A percentile compares a stretch with the other conserved stretches of the same genome.
phyloP scores from a whole-genome alignment of 2,329 filamentous ascomycete species.

The Fusarium sp. region DNA sequence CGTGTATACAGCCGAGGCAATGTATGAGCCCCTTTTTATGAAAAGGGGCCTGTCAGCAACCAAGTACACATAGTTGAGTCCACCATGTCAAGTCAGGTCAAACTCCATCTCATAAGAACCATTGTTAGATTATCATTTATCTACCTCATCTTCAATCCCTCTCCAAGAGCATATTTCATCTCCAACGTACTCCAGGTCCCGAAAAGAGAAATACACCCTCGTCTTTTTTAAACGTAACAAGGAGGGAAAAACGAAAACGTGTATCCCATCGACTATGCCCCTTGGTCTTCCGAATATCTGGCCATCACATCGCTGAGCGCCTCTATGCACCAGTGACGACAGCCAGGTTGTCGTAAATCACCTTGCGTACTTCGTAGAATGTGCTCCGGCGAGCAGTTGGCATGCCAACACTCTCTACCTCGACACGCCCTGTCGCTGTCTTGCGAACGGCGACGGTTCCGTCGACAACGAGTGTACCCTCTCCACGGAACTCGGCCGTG shows the following conservation, averaged over 20 bases:
- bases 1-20: neutral
- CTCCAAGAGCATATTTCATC: constrained; percentile 1
- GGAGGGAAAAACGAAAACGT: constrained; percentile 24
- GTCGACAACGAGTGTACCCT: constrained; percentile 91
- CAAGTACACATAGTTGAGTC: neutral
- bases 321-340: constrained; percentile 80
- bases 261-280: constrained; percentile 31
- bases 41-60: neutral
- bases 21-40: neutral
- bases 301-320: neutral
- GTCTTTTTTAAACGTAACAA: constrained; percentile 17
- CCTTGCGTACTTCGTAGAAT: constrained; percentile 88
- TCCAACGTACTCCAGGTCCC: constrained; percentile 17
- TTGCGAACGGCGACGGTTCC: constrained; percentile 90
- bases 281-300: neutral
- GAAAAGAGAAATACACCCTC: constrained; percentile 23
- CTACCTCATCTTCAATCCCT: constrained; percentile 13
- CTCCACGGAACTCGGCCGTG: constrained; percentile 90
- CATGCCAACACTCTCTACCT: constrained; percentile 81
- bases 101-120: neutral
- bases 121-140: constrained; percentile 2
- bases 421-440: constrained; percentile 85
- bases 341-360: constrained; percentile 93
- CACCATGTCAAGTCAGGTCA: neutral
- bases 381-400: constrained; percentile 65